Evolutionary conservation across 2,329 filamentous ascomycete species (phyloP), one percentile per base, ranked within the genome.

Genomic region (Scedosporium aurantiacum): DNA sequence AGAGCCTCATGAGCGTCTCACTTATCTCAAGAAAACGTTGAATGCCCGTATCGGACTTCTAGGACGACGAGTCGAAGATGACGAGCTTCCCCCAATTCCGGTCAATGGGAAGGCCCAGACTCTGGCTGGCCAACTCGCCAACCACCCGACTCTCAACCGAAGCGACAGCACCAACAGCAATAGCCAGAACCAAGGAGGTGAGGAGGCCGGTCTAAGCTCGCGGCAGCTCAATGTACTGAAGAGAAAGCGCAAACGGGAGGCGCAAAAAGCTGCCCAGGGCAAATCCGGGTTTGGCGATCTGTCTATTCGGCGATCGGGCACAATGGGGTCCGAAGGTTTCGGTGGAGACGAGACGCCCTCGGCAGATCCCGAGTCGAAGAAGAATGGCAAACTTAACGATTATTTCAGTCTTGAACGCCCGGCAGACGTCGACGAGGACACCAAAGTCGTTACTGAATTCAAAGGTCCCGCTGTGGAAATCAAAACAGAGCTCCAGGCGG

Each of bases 191-290:
- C 77, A 76, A 62, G 67, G 73, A 63, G 60, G 78, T 2, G 89
- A 90, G 64, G 89, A 91, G 68, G 75, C 82, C 3, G 86, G 86
- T 2, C 79, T 99, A 59, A 97, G 94, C 76, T 93, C 94, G 63
- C 85, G 94, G 50, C 94, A 99, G 69, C 83, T 97, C 21, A 99
- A 99, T 69, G 90, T 94, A 60, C 77, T 99, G 8, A 97, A 97
- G 74, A 85, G 94, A 52, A 97, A 97, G 71, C 86, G 91, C 52
- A 99, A 97, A 75, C 85, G 88, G 67, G 90, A 95, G 67, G 87
- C 91, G 3, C 91, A 94, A 72, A 88, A 91, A 68, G 90, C 93
- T 60, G 90, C 82, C 0, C 82, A 92, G 62, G 93, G 89, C 66
- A 97, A 97, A 72, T 87, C 90, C 60, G 87, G 90, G 0, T 89